These are phyloP conservation scores for Fusarium agapanthi DNA, from an alignment of 2,329 filamentous ascomycete species.

Conservation along the genomic window DNA sequence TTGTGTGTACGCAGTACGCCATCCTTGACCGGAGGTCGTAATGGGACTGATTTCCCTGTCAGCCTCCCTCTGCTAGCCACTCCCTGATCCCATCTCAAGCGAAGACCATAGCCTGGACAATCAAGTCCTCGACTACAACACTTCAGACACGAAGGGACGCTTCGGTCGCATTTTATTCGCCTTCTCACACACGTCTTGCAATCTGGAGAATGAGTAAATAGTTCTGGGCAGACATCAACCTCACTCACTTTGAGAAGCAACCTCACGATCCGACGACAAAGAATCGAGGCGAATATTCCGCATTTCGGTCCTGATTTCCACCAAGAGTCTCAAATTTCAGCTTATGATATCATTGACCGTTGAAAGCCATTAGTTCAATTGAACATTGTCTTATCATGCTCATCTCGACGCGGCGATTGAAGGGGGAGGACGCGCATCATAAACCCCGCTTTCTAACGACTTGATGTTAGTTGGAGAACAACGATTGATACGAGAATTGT, in stretches of 20 bases:
- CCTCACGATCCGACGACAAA: not conserved
- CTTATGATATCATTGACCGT: too few relatives aligned
- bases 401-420: not conserved
- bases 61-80: not conserved
- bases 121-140: not conserved
- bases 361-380: not conserved
- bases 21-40: not conserved
- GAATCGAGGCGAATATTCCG: not conserved
- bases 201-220: not conserved
- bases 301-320: not conserved
- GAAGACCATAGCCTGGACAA: not conserved
- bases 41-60: not conserved
- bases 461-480: not conserved
- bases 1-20: not conserved
- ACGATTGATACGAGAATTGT: not conserved
- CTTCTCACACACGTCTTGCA: not conserved
- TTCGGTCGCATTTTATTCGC: slow-evolving; percentile 1
- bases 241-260: not conserved
- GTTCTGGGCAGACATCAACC: too few relatives aligned
- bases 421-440: not conserved
- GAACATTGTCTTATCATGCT: not conserved
- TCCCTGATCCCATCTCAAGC: slow-evolving; percentile 1
- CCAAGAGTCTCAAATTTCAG: not conserved
- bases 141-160: not conserved
- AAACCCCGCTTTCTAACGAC: slow-evolving; percentile 4